phyloP scores from a whole-genome alignment of 257 asterid genomes.

The Leonotis leonurus region DNA sequence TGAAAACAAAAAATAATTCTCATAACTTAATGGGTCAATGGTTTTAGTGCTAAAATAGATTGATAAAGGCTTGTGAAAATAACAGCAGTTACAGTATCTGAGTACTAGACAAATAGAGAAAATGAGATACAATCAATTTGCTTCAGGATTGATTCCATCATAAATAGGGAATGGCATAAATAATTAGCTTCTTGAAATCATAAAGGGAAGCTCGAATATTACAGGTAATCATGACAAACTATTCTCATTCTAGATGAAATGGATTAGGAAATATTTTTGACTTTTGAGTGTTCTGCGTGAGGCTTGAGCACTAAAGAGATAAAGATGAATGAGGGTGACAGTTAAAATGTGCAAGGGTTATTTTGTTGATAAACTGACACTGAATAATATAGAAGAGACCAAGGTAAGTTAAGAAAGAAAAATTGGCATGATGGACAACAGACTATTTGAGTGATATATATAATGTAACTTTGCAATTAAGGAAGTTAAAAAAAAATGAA shows the following conservation, averaged over 20 bases:
- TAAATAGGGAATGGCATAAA: not conserved
- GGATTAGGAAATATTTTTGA: not conserved
- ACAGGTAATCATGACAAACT: not conserved
- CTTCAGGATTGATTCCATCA: not conserved
- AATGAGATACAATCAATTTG: not conserved
- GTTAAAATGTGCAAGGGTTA: too few relatives aligned
- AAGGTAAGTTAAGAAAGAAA: not conserved
- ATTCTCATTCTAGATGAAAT: not conserved
- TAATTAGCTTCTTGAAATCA: not conserved
- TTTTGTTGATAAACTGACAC: too few relatives aligned
- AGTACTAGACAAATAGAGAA: not conserved
- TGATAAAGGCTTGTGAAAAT: not conserved
- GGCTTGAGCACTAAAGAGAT: too few relatives aligned
- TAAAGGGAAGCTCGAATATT: not conserved
- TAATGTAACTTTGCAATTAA: slow-evolving; percentile 8
- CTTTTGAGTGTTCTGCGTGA: not conserved
- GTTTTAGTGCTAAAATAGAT: not conserved
- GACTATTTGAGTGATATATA: not conserved
- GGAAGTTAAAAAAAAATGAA: not conserved
- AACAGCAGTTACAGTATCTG: not conserved
- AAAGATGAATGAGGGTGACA: too few relatives aligned
- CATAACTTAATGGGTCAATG: not conserved
- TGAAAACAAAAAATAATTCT: not conserved
- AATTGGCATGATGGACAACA: not conserved
- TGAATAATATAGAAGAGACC: not conserved